Evolutionary conservation across 345 rosid genomes (phyloP).

Genomic region (Arabis alpina): DNA sequence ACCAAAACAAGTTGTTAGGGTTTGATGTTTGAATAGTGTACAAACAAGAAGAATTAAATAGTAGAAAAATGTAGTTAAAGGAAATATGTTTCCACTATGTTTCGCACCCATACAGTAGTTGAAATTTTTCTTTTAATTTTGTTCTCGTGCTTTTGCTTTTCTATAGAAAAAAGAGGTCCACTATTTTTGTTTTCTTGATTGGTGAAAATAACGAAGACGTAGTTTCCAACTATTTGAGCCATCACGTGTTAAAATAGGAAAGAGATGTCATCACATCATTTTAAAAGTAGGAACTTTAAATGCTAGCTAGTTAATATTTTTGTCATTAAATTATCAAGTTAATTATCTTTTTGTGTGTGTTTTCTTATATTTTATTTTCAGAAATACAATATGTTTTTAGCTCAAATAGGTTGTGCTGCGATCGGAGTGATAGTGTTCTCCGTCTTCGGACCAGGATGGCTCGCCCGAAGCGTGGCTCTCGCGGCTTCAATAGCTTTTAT

Average conservation of each 20-base stretch:
- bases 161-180: conserved; percentile 18
- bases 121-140: not conserved
- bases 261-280: conserved; percentile 3
- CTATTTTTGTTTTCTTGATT: not conserved
- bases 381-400: conserved; percentile 93
- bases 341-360: not conserved
- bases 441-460: conserved; percentile 81
- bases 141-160: conserved; percentile 16
- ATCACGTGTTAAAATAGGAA: conserved; percentile 25
- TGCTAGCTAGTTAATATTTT: not conserved
- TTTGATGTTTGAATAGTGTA: conserved; percentile 26
- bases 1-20: conserved; percentile 11
- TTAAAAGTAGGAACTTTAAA: not conserved
- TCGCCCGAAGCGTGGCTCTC: conserved; percentile 75
- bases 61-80: not conserved
- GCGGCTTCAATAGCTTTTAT: conserved; percentile 89
- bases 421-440: conserved; percentile 80
- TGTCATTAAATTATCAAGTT: not conserved
- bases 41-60: not conserved
- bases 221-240: conserved; percentile 10
- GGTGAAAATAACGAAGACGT: not conserved
- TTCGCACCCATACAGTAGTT: not conserved
- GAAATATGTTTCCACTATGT: not conserved
- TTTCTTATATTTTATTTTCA: conserved; percentile 47
- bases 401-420: conserved; percentile 93